Conservation (phyloP, 2,329 filamentous ascomycete genomes). For the Aspergillus oerlinghausenensis region DNA sequence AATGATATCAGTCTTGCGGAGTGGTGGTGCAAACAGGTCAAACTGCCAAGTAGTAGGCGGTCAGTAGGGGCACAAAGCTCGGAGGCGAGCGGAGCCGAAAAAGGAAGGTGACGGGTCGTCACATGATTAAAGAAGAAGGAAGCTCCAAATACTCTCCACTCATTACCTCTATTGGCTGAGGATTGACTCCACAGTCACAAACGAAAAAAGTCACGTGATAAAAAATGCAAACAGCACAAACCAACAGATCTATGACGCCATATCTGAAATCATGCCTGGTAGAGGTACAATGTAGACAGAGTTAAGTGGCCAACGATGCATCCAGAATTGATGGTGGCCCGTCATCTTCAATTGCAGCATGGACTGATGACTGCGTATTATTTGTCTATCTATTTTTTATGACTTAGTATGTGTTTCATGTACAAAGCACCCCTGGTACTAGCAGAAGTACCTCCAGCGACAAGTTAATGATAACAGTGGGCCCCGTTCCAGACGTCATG, state of each 20-base stretch:
- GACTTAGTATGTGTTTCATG: background rate
- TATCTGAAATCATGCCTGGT: background rate
- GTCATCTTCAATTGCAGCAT: background rate
- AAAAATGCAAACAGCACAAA: background rate
- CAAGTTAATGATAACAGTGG: conserved; percentile 6
- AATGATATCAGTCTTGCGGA: too few relatives aligned
- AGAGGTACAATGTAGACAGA: background rate
- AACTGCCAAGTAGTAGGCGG: too few relatives aligned
- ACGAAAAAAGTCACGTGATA: background rate
- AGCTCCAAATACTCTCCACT: background rate
- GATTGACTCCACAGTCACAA: background rate
- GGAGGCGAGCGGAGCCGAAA: too few relatives aligned
- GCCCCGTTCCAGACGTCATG: conserved; percentile 24
- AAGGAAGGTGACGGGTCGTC: too few relatives aligned
- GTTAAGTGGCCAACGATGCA: background rate
- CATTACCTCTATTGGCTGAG: too few relatives aligned
- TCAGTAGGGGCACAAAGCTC: too few relatives aligned
- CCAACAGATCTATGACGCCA: background rate
- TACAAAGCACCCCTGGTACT: too few relatives aligned
- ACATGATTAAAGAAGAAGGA: background rate
- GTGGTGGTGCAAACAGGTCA: too few relatives aligned
- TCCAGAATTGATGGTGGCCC: background rate
- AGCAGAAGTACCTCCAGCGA: conserved; percentile 1
- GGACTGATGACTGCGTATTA: too few relatives aligned
- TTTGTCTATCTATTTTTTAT: too few relatives aligned